Evolutionary conservation across 495 filamentous ascomycete genomes (phyloP), one percentile per base, ranked within the genome.

Genomic region (Aspergillus carlsbadensis): DNA sequence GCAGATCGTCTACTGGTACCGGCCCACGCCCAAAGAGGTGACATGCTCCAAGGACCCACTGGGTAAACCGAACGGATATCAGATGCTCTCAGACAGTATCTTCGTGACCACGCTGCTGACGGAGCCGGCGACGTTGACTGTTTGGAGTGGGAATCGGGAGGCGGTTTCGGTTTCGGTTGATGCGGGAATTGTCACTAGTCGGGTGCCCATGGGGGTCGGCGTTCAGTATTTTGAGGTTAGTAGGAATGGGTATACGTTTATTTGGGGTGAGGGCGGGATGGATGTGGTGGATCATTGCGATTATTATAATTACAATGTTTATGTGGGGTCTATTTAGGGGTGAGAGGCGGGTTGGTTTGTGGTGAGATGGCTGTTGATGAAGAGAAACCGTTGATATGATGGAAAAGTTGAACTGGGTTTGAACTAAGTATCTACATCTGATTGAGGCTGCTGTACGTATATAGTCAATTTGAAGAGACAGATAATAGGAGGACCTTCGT

Each of bases 221-320:
- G 57, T 61, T 36, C 81, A 82, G 61, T 67, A 53, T 5, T 86
- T 85, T 57, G 63, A 67, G 5, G 65, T 85, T n/a, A 65, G 45
- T 14, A 70, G 83, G 1, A 57, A 65, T 40, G 74, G 73, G 0
- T 29, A 70, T 36, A 68, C 58, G 0, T 68, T 84, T n/a, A 58
- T 85, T 3, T 75, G 70, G 18, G 82, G 80, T 7, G 71, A 49
- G 17, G 57, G 58, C 64, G 11, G 78, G 74, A 42, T 61, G 76
- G 45, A 77, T 72, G 64, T 74, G 73, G 15, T 74, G 81, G 36
- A 73, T 64, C 14, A 57, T 62, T 76, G 81, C 56, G 70, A 81
- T 54, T 72, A 80, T 62, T 85, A 84, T 63, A 86, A 85, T 58
- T 84, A 76, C 68, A 86, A 86, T 56, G 78, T 80, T 15, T 86